These are phyloP conservation scores for Blastobotrys attinorum DNA, from an alignment of 805 yeast species.

Conservation along the genomic window DNA sequence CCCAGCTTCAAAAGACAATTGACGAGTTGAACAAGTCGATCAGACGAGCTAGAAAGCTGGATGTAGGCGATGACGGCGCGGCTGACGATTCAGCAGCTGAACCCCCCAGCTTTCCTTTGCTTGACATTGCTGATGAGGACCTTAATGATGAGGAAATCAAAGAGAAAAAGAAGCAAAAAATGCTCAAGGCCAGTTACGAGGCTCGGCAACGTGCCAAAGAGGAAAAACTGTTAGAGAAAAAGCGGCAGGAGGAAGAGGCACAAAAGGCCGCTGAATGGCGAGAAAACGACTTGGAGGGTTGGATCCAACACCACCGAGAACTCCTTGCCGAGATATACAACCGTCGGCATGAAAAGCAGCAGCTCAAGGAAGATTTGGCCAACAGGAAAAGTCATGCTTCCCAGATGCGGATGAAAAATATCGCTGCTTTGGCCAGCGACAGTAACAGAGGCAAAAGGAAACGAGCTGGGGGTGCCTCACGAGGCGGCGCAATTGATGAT, in stretches of 20 bases:
- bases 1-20: slow-evolving; percentile 61
- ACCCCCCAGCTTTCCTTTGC: slow-evolving; percentile 58
- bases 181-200: slow-evolving; percentile 79
- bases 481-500: slow-evolving; percentile 42
- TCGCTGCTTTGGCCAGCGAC: slow-evolving; percentile 79
- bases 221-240: slow-evolving; percentile 62
- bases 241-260: slow-evolving; percentile 51
- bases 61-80: slow-evolving; percentile 52
- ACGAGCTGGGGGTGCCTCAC: slow-evolving; percentile 7
- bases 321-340: slow-evolving; percentile 54
- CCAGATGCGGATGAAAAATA: slow-evolving; percentile 83
- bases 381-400: slow-evolving; percentile 90
- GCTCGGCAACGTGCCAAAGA: slow-evolving; percentile 77
- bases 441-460: slow-evolving; percentile 22
- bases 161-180: slow-evolving; percentile 77
- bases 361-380: slow-evolving; percentile 66
- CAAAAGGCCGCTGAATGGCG: slow-evolving; percentile 73
- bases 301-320: slow-evolving; percentile 68
- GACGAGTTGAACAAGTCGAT: slow-evolving; percentile 58
- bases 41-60: slow-evolving; percentile 57
- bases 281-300: slow-evolving; percentile 57
- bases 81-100: slow-evolving; percentile 38
- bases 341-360: slow-evolving; percentile 55
- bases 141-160: slow-evolving; percentile 70
- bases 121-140: slow-evolving; percentile 79